Base-by-base conservation (phyloP, 2,329 filamentous ascomycete genomes). In the Hypoxylon sp. region DNA sequence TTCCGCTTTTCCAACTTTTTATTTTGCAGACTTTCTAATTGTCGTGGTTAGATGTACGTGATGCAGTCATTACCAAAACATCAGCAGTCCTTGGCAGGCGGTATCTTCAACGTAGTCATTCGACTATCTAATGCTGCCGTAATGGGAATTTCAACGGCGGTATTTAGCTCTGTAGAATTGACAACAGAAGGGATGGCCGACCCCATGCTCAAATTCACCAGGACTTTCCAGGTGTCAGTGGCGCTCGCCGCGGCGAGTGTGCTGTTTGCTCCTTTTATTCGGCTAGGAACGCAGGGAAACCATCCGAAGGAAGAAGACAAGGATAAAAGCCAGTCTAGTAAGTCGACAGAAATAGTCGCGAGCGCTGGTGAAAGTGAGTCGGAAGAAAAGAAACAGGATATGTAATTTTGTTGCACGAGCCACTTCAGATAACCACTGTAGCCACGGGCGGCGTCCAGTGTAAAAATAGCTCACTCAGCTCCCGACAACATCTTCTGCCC, bases 51-150 rank as follows among this genome's bases (percentile, higher is more conserved):
- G 84, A 90, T 92, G 85, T 92, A 92, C 70, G 89, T 92, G 59
- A 87, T 91, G 83, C 89, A 87, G 3, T 87, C 87, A 0, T 84
- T 92, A 57, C 88, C 89, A 0, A 77, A 81, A 1, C 81, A 86
- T n/a, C 87, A 91, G 70, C 89, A 92, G 72, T 88, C 87, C 0
- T 84, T 92, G 13, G 89, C 89, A 0, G 89, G 90, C 5, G 89
- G 89, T 0, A 87, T 93, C 44, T 89, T 92, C 73, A 90, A 92
- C 76, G 91, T 90, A 2, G 82, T 90, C 21, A 87, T 87, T 46
- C 85, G 89, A 62, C 80, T 92, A 2, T 86, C 85, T 53, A 83
- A 84, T 55, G 89, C 89, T 0, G 79, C 90, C 1, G 87, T 88
- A 2, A 84, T 91, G 59, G 88, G 88, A 0, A 84, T 91, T 53